Conservation (phyloP, 1,284 basidiomycete genomes). For the Mrakiaceae sp. region DNA sequence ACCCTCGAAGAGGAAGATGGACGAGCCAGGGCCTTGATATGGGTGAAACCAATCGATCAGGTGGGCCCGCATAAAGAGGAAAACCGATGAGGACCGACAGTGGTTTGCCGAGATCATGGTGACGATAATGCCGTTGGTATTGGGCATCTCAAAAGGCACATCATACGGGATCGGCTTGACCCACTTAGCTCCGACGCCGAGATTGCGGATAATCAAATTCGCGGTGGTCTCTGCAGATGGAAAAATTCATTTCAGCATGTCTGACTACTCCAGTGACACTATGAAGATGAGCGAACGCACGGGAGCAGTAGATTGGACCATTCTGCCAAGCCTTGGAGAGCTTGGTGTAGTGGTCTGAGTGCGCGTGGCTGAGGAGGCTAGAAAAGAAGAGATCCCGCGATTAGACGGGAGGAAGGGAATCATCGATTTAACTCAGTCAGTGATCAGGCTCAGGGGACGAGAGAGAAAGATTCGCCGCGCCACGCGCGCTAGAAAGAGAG, state of each 20-base stretch:
- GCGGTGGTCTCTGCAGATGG: conserved; percentile 54
- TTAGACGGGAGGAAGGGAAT: too few relatives aligned
- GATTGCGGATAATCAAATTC: conserved; percentile 78
- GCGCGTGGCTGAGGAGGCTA: conserved; percentile 57
- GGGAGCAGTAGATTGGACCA: conserved; percentile 89
- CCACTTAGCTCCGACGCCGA: conserved; percentile 77
- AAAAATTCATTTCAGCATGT: background rate
- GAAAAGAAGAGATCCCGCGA: background rate
- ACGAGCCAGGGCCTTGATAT: conserved; percentile 67
- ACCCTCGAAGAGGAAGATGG: conserved; percentile 87
- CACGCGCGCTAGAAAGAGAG: background rate
- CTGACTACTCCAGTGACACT: background rate
- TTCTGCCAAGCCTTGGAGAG: conserved; percentile 74
- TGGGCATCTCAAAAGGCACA: conserved; percentile 56
- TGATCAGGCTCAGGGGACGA: conserved; percentile 14
- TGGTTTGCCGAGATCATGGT: conserved; percentile 97
- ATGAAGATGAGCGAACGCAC: conserved; percentile 24
- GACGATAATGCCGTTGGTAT: conserved; percentile 75
- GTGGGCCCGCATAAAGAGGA: background rate
- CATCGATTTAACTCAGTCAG: too few relatives aligned
- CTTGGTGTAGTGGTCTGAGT: conserved; percentile 90
- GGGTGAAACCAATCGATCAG: background rate
- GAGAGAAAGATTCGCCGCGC: background rate
- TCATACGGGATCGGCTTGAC: conserved; percentile 50
- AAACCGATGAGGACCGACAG: conserved; percentile 41